Conservation (phyloP, 164 flowering plant genomes). For the Chloranthus sessilifolius region DNA sequence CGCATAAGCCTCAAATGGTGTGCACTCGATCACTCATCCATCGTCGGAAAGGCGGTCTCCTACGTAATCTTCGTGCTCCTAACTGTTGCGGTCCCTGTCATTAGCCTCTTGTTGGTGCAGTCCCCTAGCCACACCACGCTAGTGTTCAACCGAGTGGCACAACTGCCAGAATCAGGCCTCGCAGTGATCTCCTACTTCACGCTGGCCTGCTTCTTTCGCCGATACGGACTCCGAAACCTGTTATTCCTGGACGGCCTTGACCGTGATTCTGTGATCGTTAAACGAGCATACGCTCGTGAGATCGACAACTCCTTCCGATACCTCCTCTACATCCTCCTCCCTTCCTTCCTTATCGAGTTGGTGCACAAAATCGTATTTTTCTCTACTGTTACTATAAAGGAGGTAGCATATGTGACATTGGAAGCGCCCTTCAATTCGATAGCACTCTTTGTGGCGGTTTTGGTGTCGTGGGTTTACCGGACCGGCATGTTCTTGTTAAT, state of each 20-base stretch:
- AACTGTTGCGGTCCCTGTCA: slow-evolving; percentile 32
- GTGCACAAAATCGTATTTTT: slow-evolving; percentile 53
- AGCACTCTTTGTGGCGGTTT: slow-evolving; percentile 31
- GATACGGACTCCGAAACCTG: slow-evolving; percentile 50
- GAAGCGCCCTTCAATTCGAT: slow-evolving; percentile 29
- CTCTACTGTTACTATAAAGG: slow-evolving; percentile 27
- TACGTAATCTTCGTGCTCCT: slow-evolving; percentile 30
- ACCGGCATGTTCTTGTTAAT: slow-evolving; percentile 62
- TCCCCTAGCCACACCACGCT: slow-evolving; percentile 25
- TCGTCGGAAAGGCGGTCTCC: slow-evolving; percentile 29
- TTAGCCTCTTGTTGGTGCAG: slow-evolving; percentile 16
- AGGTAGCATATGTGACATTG: slow-evolving; percentile 11
- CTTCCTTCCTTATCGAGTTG: slow-evolving; percentile 49
- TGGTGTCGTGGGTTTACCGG: slow-evolving; percentile 71
- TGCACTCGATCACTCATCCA: slow-evolving; percentile 54
- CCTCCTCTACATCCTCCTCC: slow-evolving; percentile 42
- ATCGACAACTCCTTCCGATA: slow-evolving; percentile 42
- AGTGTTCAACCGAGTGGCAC: slow-evolving; percentile 41
- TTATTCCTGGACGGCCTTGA: slow-evolving; percentile 57
- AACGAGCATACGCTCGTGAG: slow-evolving; percentile 44
- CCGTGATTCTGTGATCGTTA: slow-evolving; percentile 40
- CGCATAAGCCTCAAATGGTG: slow-evolving; percentile 50
- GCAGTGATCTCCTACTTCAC: slow-evolving; percentile 49
- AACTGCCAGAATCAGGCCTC: slow-evolving; percentile 53
- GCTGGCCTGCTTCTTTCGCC: slow-evolving; percentile 38